Evolutionary conservation across 331 rosid species (phyloP).

Genomic region (Cucumis variabilis): DNA sequence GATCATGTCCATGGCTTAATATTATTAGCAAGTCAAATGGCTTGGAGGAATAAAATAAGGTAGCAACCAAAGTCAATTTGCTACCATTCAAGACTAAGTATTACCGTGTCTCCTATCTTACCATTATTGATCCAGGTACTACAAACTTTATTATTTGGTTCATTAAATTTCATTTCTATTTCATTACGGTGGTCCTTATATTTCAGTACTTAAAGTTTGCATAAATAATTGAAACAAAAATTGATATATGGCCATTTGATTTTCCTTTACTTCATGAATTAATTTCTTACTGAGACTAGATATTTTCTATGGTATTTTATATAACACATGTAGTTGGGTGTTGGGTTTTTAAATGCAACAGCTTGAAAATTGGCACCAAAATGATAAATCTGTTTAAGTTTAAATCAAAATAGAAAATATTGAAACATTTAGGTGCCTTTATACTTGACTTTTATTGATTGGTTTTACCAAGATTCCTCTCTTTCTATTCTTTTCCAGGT

Average conservation of each 20-base stretch:
- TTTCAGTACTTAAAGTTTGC: not conserved
- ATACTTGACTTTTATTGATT: not conserved
- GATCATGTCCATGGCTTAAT: too few species aligned
- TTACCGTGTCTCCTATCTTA: slow-evolving; percentile 51
- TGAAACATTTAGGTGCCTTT: not conserved
- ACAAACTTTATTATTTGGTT: not conserved
- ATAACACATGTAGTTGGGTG: not conserved
- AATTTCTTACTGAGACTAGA: not conserved
- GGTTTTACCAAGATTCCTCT: not conserved
- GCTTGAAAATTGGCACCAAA: not conserved
- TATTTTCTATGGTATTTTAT: not conserved
- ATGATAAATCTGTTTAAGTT: not conserved
- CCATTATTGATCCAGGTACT: slow-evolving; percentile 52
- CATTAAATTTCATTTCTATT: not conserved
- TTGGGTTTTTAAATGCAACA: not conserved
- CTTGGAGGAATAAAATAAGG: too few species aligned
- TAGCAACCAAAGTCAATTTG: too few species aligned
- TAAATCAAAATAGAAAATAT: not conserved
- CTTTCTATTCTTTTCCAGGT: slow-evolving; percentile 36
- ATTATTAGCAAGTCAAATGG: too few species aligned
- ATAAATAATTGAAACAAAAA: not conserved
- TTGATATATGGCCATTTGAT: not conserved
- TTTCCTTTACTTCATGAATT: not conserved
- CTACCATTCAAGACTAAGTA: too few species aligned
- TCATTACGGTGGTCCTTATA: not conserved